Evolutionary conservation across 371 early-diverging fungal genomes (phyloP).

Genomic region (Rozella allomycis): DNA sequence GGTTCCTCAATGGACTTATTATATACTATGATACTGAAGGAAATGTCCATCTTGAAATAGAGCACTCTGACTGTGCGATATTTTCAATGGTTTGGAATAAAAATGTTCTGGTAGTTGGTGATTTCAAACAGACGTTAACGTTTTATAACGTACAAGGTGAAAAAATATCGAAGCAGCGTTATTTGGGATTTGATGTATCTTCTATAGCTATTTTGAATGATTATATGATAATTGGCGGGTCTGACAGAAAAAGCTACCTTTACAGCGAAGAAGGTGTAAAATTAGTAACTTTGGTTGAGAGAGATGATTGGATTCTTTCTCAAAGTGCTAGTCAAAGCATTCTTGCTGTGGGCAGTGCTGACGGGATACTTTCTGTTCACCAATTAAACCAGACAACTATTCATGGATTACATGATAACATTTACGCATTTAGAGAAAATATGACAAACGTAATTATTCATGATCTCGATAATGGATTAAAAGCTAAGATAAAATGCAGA

Average conservation of each 20-base stretch:
- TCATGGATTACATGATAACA: constrained; percentile 24
- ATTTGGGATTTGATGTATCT: constrained; percentile 19
- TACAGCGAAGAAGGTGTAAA: constrained; percentile 24
- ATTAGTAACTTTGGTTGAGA: constrained; percentile 15
- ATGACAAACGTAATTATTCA: constrained; percentile 34
- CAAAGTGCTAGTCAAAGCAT: constrained; percentile 14
- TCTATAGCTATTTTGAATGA: constrained; percentile 16
- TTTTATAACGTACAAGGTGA: constrained; percentile 20
- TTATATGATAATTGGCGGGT: constrained; percentile 20
- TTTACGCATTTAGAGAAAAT: constrained; percentile 25
- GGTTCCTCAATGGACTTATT: constrained; percentile 25
- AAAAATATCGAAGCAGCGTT: constrained; percentile 21
- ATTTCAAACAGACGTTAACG: constrained; percentile 23
- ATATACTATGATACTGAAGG: constrained; percentile 18
- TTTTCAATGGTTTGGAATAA: constrained; percentile 15
- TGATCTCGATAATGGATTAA: constrained; percentile 11
- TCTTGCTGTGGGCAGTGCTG: constrained; percentile 19
- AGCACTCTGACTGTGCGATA: constrained; percentile 22
- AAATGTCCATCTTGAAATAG: constrained; percentile 19
- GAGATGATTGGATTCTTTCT: constrained; percentile 21
- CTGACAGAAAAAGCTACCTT: constrained; percentile 19
- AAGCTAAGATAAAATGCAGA: constrained; percentile 26
- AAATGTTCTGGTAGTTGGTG: constrained; percentile 21
- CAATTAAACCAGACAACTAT: constrained; percentile 24
- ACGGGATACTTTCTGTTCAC: constrained; percentile 18